Percentiles rank a stretch among this genome's conserved stretches.
Conservation (phyloP, 176 grass and related monocot genomes). For the Aegilops speltoides region DNA sequence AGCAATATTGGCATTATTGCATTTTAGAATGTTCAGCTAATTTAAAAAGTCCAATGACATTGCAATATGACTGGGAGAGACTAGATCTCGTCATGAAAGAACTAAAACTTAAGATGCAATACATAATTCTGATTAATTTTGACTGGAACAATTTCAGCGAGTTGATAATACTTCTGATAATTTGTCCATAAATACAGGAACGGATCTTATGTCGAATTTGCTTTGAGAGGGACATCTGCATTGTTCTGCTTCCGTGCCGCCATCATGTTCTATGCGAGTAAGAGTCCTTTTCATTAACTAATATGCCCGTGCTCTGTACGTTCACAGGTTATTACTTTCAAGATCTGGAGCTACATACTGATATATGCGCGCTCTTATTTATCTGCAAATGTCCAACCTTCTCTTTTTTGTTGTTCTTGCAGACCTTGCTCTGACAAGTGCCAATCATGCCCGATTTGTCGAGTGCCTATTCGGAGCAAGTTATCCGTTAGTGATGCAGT, state of each 20-base stretch:
- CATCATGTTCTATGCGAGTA: slow-evolving; percentile 78
- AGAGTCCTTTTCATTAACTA: not conserved
- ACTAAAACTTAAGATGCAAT: not conserved
- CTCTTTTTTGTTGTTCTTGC: slow-evolving; percentile 9
- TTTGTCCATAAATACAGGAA: slow-evolving; percentile 41
- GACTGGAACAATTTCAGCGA: not conserved
- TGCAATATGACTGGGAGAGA: not conserved
- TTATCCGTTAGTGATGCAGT: slow-evolving; percentile 33
- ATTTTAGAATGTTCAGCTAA: not conserved
- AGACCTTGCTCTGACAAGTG: slow-evolving; percentile 56
- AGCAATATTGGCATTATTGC: not conserved
- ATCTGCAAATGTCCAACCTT: not conserved
- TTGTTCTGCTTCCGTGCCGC: slow-evolving; percentile 61
- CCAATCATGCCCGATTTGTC: slow-evolving; percentile 57
- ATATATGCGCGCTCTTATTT: not conserved
- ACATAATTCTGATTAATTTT: not conserved
- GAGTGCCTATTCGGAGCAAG: slow-evolving; percentile 43
- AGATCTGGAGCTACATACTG: not conserved
- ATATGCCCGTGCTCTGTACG: not conserved
- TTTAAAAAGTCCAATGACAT: not conserved
- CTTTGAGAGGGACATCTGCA: slow-evolving; percentile 59
- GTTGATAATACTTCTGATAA: not conserved
- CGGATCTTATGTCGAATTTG: slow-evolving; percentile 67
- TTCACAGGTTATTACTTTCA: not conserved
- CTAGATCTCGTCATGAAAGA: not conserved